These are phyloP conservation scores for Darksidea phi DNA, from an alignment of 495 filamentous ascomycete species.

Conservation along the genomic window DNA sequence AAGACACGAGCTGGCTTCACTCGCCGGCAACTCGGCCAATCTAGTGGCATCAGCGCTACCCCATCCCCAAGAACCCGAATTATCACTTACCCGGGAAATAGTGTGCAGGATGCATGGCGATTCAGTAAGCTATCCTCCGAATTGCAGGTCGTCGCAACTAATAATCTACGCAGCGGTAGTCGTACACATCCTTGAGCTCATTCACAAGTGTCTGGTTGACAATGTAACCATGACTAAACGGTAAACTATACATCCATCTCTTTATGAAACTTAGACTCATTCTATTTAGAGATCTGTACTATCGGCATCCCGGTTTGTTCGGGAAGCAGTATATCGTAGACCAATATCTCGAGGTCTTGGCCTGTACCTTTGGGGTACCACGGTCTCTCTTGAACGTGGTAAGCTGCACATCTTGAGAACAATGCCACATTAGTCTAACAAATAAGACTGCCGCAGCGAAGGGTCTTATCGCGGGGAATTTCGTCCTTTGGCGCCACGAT, in stretches of 20 bases:
- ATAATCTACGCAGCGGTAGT: slow-evolving; percentile 52
- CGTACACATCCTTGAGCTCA: slow-evolving; percentile 66
- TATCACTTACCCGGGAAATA: slow-evolving; percentile 59
- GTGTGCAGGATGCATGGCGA: slow-evolving; percentile 60
- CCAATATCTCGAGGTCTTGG: slow-evolving; percentile 76
- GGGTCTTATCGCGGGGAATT: slow-evolving; percentile 62
- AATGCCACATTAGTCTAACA: neutral
- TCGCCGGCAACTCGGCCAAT: slow-evolving; percentile 1
- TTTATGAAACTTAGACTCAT: neutral
- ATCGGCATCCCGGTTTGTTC: slow-evolving; percentile 79
- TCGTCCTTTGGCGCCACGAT: slow-evolving; percentile 45
- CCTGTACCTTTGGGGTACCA: slow-evolving; percentile 67
- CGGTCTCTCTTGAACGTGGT: slow-evolving; percentile 67
- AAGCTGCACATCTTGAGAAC: slow-evolving; percentile 23
- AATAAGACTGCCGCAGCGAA: slow-evolving; percentile 67
- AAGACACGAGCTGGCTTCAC: slow-evolving; percentile 31
- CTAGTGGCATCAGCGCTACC: neutral
- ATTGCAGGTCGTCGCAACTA: neutral
- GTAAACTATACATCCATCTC: slow-evolving; percentile 45
- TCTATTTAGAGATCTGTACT: slow-evolving; percentile 78
- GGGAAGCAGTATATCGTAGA: slow-evolving; percentile 73
- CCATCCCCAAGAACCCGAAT: slow-evolving; percentile 9
- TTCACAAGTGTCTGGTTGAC: slow-evolving; percentile 64
- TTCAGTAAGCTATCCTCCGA: slow-evolving; percentile 51
- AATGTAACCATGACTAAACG: slow-evolving; percentile 73